Percentiles rank a stretch among this genome's conserved stretches.
phyloP scores from a whole-genome alignment of 1,139 yeast species.

The Trichomonascaceae sp. region DNA sequence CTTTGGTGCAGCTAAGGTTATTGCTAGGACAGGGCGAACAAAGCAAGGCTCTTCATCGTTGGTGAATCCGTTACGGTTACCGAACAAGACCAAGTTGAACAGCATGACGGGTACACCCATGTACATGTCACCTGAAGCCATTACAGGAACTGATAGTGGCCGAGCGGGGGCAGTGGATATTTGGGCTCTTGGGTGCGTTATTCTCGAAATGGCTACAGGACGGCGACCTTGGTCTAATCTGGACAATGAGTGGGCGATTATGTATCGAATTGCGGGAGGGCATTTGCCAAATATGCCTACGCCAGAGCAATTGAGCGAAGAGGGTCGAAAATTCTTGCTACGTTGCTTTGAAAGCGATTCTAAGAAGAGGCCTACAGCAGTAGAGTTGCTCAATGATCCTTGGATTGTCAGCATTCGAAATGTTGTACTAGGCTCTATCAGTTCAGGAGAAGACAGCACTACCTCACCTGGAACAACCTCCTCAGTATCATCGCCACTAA shows the following conservation, averaged over 20 bases:
- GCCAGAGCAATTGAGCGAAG: conserved; percentile 66
- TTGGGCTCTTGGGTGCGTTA: conserved; percentile 87
- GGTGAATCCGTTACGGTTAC: conserved; percentile 8
- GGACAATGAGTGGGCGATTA: conserved; percentile 97
- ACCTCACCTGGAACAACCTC: not conserved
- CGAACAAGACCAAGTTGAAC: conserved; percentile 35
- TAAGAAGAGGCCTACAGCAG: conserved; percentile 69
- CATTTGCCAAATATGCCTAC: conserved; percentile 83
- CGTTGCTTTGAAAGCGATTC: conserved; percentile 85
- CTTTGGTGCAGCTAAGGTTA: conserved; percentile 95
- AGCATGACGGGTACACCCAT: conserved; percentile 93
- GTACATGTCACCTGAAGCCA: conserved; percentile 98
- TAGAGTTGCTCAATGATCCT: conserved; percentile 79
- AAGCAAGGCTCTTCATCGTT: conserved; percentile 18
- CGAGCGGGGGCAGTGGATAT: conserved; percentile 61
- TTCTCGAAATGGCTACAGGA: conserved; percentile 82
- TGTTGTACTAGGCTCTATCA: conserved; percentile 16
- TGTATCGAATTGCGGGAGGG: conserved; percentile 97
- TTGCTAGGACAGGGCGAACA: conserved; percentile 61
- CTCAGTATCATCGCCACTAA: conserved; percentile 1
- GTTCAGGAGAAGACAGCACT: conserved; percentile 2
- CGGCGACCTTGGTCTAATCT: conserved; percentile 58
- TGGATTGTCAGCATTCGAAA: conserved; percentile 46
- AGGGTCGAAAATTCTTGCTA: conserved; percentile 64
- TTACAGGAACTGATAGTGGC: conserved; percentile 66